These are phyloP conservation scores for Danielozyma ontarioensis DNA, from an alignment of 805 yeast genomes.

Conservation along the genomic window DNA sequence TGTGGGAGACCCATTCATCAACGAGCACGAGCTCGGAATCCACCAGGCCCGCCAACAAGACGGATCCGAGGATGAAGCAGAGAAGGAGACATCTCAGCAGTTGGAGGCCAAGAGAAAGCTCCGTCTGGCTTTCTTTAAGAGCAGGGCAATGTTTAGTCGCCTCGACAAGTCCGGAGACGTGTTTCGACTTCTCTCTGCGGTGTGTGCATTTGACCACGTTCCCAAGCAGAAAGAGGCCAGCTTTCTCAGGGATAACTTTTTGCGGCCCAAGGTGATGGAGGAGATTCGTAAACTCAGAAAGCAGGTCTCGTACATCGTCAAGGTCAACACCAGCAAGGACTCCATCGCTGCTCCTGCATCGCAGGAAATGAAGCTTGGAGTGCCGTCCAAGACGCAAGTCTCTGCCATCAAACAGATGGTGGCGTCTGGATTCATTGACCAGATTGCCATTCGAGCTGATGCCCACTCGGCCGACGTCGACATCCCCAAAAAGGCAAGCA, in stretches of 20 bases:
- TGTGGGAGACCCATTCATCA: constrained; percentile 86
- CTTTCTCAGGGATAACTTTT: constrained; percentile 58
- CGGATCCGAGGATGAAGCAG: constrained; percentile 34
- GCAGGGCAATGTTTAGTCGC: constrained; percentile 55
- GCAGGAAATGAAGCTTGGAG: constrained; percentile 46
- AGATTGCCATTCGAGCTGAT: constrained; percentile 82
- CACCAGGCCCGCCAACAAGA: constrained; percentile 14
- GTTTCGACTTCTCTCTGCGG: constrained; percentile 67
- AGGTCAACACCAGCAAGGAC: constrained; percentile 56
- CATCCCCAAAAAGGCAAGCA: constrained; percentile 52
- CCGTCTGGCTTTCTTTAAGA: constrained; percentile 50
- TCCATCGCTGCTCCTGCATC: constrained; percentile 41
- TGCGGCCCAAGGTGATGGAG: constrained; percentile 77
- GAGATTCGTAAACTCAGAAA: constrained; percentile 78
- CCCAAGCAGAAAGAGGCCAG: constrained; percentile 37
- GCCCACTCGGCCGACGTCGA: constrained; percentile 56
- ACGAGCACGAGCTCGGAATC: constrained; percentile 70
- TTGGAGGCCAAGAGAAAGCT: constrained; percentile 35
- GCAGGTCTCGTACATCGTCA: constrained; percentile 74
- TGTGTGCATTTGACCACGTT: constrained; percentile 83
- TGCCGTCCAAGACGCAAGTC: constrained; percentile 67
- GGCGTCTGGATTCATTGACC: constrained; percentile 89
- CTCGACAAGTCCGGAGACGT: constrained; percentile 76
- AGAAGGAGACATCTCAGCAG: constrained; percentile 29
- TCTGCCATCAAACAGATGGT: constrained; percentile 85